Conservation (phyloP, 345 rosid genomes). For the Carallia brachiata region DNA sequence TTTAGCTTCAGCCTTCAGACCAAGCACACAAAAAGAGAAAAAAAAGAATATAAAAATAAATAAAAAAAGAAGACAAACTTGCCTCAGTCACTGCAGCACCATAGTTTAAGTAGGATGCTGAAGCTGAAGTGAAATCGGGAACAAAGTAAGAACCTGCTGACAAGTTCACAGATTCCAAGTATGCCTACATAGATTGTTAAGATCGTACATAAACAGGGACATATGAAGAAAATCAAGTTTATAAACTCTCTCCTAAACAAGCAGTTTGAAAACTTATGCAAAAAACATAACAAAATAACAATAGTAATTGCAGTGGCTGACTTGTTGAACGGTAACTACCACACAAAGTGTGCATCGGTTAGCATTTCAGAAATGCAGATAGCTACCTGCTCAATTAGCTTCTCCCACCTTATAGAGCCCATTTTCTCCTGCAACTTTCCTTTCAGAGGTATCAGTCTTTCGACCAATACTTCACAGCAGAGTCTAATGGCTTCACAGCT, state of each 20-base stretch:
- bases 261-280: too few relatives aligned
- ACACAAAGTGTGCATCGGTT: too few relatives aligned
- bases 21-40: too few relatives aligned
- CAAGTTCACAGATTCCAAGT: constrained; percentile 51
- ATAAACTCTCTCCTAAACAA: too few relatives aligned
- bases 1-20: neutral
- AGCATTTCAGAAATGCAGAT: constrained; percentile 4
- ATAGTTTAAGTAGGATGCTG: constrained; percentile 71
- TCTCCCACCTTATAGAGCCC: constrained; percentile 65
- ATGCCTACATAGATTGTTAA: constrained; percentile 51
- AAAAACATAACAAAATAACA: too few relatives aligned
- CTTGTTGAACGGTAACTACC: too few relatives aligned
- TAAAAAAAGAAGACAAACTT: constrained; percentile 29
- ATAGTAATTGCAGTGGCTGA: too few relatives aligned
- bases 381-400: constrained; percentile 62
- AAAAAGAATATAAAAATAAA: too few relatives aligned
- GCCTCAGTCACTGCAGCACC: constrained; percentile 96
- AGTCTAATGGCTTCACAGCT: constrained; percentile 77
- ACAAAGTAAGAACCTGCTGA: constrained; percentile 53
- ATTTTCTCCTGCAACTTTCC: constrained; percentile 46
- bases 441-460: constrained; percentile 51
- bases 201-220: neutral
- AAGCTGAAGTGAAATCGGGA: constrained; percentile 51
- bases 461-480: constrained; percentile 68
- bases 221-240: neutral